Conservation (phyloP, 139 green algal species). For the Marvania coccoides region DNA sequence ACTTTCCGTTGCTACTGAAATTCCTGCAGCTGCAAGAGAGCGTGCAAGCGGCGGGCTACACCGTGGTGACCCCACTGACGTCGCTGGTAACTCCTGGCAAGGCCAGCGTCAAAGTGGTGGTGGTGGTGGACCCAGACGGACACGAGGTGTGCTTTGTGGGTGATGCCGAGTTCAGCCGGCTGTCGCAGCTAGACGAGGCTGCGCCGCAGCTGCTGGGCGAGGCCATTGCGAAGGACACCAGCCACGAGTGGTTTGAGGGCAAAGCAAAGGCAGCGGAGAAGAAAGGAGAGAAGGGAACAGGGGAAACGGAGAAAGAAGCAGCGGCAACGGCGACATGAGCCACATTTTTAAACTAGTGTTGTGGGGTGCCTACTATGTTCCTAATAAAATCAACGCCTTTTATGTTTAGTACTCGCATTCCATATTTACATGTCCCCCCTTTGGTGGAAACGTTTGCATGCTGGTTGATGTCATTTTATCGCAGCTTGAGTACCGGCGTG, state of each 20-base stretch:
- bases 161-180: slow-evolving; percentile 37
- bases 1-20: no score
- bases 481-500: neutral
- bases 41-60: slow-evolving; percentile 1
- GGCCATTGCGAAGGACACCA: slow-evolving; percentile 26
- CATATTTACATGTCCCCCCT: neutral
- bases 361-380: no score
- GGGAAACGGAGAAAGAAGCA: neutral
- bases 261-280: neutral
- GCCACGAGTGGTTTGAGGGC: slow-evolving; percentile 22
- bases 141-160: slow-evolving; percentile 58
- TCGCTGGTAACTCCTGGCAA: slow-evolving; percentile 47
- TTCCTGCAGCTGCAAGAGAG: slow-evolving; percentile 11
- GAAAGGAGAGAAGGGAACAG: slow-evolving; percentile 9
- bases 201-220: slow-evolving; percentile 25
- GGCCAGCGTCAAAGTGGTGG: slow-evolving; percentile 47
- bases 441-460: neutral
- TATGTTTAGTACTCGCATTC: neutral
- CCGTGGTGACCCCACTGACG: slow-evolving; percentile 40
- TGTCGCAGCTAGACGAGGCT: slow-evolving; percentile 27
- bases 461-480: neutral
- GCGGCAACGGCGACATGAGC: neutral
- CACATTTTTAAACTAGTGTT: no score
- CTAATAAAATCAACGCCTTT: neutral
- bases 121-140: slow-evolving; percentile 45